Evolutionary conservation across 2,329 filamentous ascomycete species (phyloP).

Genomic region (Ophiocordyceps polyrhachis-furcata): DNA sequence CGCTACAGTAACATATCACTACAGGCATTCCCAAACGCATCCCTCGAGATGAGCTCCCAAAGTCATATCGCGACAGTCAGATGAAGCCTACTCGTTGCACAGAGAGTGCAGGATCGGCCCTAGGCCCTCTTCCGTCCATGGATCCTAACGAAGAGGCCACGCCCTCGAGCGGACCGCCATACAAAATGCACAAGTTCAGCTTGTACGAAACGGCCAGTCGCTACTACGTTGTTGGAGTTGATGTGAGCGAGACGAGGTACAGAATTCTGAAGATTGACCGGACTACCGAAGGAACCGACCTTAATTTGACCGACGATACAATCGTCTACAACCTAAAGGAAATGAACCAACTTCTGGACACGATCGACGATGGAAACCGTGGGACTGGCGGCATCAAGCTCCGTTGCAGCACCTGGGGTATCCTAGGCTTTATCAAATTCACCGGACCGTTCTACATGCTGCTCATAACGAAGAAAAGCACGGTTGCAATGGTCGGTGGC

Average conservation of each 20-base stretch:
- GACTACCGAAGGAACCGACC: slow-evolving; percentile 55
- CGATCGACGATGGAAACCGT: slow-evolving; percentile 90
- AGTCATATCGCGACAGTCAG: too few species aligned
- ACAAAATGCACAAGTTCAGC: slow-evolving; percentile 90
- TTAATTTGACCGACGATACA: slow-evolving; percentile 82
- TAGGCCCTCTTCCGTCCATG: too few species aligned
- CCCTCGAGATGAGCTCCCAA: too few species aligned
- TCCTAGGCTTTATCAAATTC: slow-evolving; percentile 89
- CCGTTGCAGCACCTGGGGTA: slow-evolving; percentile 79
- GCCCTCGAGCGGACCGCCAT: slow-evolving; percentile 10
- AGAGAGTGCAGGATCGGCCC: too few species aligned
- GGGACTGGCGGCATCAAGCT: slow-evolving; percentile 76
- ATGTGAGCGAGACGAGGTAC: slow-evolving; percentile 75
- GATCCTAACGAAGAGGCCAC: background rate
- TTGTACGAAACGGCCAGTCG: slow-evolving; percentile 86
- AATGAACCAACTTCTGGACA: slow-evolving; percentile 82
- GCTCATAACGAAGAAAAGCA: slow-evolving; percentile 85
- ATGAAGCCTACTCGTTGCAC: too few species aligned
- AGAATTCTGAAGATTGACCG: slow-evolving; percentile 90
- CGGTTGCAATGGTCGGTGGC: slow-evolving; percentile 87
- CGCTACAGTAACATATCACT: too few species aligned
- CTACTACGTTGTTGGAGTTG: slow-evolving; percentile 87
- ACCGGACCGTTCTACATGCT: slow-evolving; percentile 96
- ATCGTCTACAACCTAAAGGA: slow-evolving; percentile 85
- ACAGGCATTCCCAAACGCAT: too few species aligned